phyloP scores from a whole-genome alignment of 768 basidiomycete species.

The Boletus edulis region DNA sequence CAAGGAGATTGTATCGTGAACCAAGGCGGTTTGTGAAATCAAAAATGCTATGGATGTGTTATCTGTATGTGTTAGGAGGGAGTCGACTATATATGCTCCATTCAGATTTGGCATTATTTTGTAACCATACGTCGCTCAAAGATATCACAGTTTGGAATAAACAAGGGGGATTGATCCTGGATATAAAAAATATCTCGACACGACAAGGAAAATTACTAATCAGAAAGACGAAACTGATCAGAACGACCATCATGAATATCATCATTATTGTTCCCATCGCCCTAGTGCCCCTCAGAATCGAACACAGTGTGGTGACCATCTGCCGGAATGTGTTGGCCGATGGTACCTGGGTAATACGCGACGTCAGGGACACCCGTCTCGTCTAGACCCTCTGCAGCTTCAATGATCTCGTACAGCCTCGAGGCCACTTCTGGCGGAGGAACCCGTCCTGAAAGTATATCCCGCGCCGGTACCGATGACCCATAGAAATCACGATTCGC shows the following conservation, averaged over 20 bases:
- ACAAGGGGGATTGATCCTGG: conserved; percentile 1
- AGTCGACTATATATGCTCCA: conserved; percentile 9
- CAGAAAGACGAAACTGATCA: not conserved
- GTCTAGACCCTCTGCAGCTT: conserved; percentile 91
- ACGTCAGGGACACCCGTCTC: conserved; percentile 76
- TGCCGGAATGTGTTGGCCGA: conserved; percentile 55
- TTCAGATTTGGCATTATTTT: too few relatives aligned
- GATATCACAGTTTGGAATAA: not conserved
- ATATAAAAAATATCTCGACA: conserved; percentile 11
- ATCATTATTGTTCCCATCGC: not conserved
- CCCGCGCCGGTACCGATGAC: conserved; percentile 80
- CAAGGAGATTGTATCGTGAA: not conserved
- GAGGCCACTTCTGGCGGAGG: conserved; percentile 98
- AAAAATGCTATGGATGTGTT: too few relatives aligned
- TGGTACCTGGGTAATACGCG: conserved; percentile 72
- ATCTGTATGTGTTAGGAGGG: too few relatives aligned
- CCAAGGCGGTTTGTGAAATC: too few relatives aligned
- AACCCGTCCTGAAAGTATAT: conserved; percentile 90
- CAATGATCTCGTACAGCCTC: conserved; percentile 91
- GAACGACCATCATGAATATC: not conserved
- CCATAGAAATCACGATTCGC: conserved; percentile 97
- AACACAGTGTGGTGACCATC: conserved; percentile 60
- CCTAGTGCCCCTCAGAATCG: conserved; percentile 58
- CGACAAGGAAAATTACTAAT: not conserved
- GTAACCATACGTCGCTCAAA: not conserved